A percentile compares a stretch with the other conserved stretches of the same genome.
Conservation (phyloP, 208 protist species). For the Herpetomonas samuelpessoai region DNA sequence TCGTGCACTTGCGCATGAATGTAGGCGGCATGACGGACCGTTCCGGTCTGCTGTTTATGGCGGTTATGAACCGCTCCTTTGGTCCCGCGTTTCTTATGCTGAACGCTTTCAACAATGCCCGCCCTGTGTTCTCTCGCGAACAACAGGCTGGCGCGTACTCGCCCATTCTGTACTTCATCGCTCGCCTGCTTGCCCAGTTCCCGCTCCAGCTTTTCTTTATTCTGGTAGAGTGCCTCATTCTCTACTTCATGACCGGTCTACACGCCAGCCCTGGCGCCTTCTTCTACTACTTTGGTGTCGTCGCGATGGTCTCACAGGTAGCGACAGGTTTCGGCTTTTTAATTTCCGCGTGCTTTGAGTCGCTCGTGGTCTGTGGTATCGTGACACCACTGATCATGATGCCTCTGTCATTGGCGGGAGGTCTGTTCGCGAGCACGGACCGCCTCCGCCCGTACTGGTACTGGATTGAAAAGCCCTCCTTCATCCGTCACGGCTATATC, state of each 20-base stretch:
- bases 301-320: constrained; percentile 46
- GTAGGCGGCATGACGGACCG: constrained; percentile 55
- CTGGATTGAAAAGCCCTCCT: constrained; percentile 73
- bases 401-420: constrained; percentile 56
- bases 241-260: constrained; percentile 71
- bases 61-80: constrained; percentile 57
- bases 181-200: constrained; percentile 41
- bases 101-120: constrained; percentile 35
- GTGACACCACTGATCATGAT: constrained; percentile 59
- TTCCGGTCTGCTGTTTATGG: constrained; percentile 64
- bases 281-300: constrained; percentile 57
- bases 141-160: constrained; percentile 69
- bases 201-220: constrained; percentile 42
- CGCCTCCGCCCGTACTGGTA: constrained; percentile 79
- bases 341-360: constrained; percentile 35
- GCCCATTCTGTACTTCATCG: constrained; percentile 49
- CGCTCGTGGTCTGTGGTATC: constrained; percentile 30
- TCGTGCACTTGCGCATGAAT: constrained; percentile 53
- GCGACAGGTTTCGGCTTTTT: constrained; percentile 50
- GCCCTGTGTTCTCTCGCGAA: constrained; percentile 61
- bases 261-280: constrained; percentile 37
- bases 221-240: constrained; percentile 40
- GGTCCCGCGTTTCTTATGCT: constrained; percentile 54
- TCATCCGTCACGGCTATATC: constrained; percentile 69
- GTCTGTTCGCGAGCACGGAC: constrained; percentile 59